Base-by-base conservation (phyloP, 2,329 filamentous ascomycete genomes). In the Colletotrichum lentis region DNA sequence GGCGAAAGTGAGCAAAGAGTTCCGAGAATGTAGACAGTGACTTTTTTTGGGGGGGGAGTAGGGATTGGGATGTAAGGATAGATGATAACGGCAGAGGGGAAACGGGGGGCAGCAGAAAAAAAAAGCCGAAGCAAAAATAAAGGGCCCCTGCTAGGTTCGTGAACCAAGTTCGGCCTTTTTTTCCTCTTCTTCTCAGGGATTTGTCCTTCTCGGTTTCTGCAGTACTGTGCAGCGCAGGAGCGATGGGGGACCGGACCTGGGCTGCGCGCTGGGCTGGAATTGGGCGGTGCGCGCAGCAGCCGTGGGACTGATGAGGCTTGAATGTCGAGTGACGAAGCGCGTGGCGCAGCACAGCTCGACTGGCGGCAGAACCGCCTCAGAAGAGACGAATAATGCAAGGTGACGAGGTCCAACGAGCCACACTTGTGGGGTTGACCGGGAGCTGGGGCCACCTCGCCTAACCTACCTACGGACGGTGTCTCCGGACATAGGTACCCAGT, bases 321-420 rank as follows among this genome's bases (percentile, higher is more conserved):
- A 54, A 20, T 24, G 22, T 14, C 39, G 14, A 49, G 31, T 62
- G 59, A 58, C 35, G 52, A 55, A 14, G 35, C 61, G 55, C 66
- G 64, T 54, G 64, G 66, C 66, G 35, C 31, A 3, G 7, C 3
- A 8, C 35, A 11, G 20, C 31, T n/a, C 54, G 22, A 47, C 20
- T 39, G 11, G 35, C 20, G 56, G n/a, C 43, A 18, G 16, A 18
- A 55, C 27, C 20, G 10, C 18, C 18, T 14, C 12, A 5, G 35
- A 47, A 27, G 44, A 35, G 43, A 55, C 49, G 37, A 14, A 35
- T 55, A 65, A 49, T 31, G 56, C 54, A 35, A 58, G 35, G 11
- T 31, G 64, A 59, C 60, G 47, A 56, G 50, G 56, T 49, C 7
- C 20, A 14, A 60, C 52, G 52, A 69, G 66, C 66, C 66, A 69